Base-by-base conservation (phyloP, 345 rosid species). In the Arabis hirsuta region DNA sequence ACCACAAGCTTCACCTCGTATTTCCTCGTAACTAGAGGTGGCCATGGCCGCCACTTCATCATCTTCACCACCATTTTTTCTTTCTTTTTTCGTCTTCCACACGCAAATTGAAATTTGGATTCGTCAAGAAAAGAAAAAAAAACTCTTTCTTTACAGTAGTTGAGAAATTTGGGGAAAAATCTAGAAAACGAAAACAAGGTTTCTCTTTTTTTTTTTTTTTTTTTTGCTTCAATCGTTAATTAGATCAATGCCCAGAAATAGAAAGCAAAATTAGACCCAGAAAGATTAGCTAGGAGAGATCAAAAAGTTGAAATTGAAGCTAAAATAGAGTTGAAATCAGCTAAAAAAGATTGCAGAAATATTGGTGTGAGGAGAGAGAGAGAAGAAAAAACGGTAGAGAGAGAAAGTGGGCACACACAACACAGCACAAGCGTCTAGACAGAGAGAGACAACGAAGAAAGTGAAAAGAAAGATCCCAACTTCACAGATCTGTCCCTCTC, bases 11-110 rank as follows among this genome's bases (percentile, higher is more conserved):
- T 85, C 62, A 88, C 97, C 84, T 87, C 93, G 78, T 86, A 91
- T 74, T 91, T 90, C 76, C 72, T 86, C 74, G 93, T 78, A 16
- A 81, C 84, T 73, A 82, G 79, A 2, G 97, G 93, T 67, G 96
- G 96, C 93, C 96, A 87, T 16, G 96, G 97, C 67, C 97, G 86
- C 96, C 99, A 90, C 81, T 86, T 86, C 93, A 95, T 95, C 99
- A 91, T 95, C 89, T 90, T 91, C 73, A 84, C 99, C 81, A 88
- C 97, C 97, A 88, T 88, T 82, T 65, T 60, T 45, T 11, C 2
- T 14, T 13, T 11, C 3, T 7, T 12, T 60, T 45, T 11, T 1
- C 8, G n/a, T 11, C 3, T 7, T 12, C 24, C 5, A 4, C 54
- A 31, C 55, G n/a, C 56, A 12, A n/a, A 5, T 55, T 69, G 66